Evolutionary conservation across 2,329 filamentous ascomycete genomes (phyloP).

Genomic region (Claviceps maximensis): DNA sequence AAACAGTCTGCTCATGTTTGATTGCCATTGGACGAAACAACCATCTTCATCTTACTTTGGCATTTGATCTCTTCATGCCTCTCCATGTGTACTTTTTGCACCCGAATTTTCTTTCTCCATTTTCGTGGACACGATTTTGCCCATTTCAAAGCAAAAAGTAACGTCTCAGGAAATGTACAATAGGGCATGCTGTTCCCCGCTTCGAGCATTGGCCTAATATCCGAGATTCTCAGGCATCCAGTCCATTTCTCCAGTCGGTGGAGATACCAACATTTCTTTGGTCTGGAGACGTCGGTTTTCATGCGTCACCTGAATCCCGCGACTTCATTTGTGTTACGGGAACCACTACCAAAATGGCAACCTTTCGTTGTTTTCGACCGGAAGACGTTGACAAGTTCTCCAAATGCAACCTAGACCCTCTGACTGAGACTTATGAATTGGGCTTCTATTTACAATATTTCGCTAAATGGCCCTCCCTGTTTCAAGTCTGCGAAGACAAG

Average conservation of each 20-base stretch:
- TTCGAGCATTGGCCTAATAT: background rate
- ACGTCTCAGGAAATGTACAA: background rate
- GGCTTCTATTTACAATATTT: conserved; percentile 94
- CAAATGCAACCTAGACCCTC: conserved; percentile 84
- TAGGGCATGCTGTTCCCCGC: background rate
- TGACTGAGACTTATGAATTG: conserved; percentile 97
- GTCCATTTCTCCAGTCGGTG: no score
- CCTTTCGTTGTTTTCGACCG: conserved; percentile 73
- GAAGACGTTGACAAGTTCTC: conserved; percentile 82
- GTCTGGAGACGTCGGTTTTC: background rate
- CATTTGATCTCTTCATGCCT: background rate
- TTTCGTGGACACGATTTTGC: background rate
- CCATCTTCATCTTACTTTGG: background rate
- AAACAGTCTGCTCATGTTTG: background rate
- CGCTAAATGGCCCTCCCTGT: conserved; percentile 88
- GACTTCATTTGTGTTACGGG: no score
- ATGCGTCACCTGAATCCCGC: background rate
- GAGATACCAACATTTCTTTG: background rate
- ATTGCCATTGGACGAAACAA: background rate
- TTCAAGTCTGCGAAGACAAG: conserved; percentile 78
- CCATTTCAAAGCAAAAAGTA: background rate
- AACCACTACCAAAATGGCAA: conserved; percentile 46
- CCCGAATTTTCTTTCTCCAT: background rate
- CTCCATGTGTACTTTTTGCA: background rate
- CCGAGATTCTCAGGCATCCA: background rate